Percentiles rank a stretch among this genome's conserved stretches.
phyloP scores from a whole-genome alignment of 139 green algal genomes.

The Chlorella sp. region DNA sequence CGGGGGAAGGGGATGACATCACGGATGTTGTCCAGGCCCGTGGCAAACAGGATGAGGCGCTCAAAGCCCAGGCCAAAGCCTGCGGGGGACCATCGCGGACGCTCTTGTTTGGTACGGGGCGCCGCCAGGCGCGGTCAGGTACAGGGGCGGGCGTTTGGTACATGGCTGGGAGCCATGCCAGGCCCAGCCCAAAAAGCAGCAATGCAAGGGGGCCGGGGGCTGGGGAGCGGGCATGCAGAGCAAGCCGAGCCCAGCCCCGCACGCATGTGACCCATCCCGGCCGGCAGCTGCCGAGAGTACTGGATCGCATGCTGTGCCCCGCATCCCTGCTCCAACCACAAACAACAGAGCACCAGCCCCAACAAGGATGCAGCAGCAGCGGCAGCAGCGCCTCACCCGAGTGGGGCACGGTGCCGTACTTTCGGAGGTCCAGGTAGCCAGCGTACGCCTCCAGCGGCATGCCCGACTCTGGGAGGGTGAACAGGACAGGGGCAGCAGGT shows the following conservation, averaged over 20 bases:
- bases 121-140: not conserved
- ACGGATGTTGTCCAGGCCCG: constrained; percentile 99
- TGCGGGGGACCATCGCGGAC: too few species aligned
- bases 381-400: constrained; percentile 38
- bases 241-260: too few species aligned
- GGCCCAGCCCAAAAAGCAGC: too few species aligned
- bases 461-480: constrained; percentile 47
- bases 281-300: too few species aligned
- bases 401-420: constrained; percentile 95
- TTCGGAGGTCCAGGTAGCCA: constrained; percentile 95
- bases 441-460: constrained; percentile 88
- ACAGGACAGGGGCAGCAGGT: not conserved
- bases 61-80: constrained; percentile 99
- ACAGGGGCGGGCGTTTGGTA: not conserved
- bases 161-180: not conserved
- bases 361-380: not conserved
- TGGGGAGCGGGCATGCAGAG: too few species aligned
- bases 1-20: constrained; percentile 99
- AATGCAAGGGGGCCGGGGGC: too few species aligned
- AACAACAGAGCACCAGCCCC: too few species aligned
- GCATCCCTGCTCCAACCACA: too few species aligned
- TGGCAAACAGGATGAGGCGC: constrained; percentile 97
- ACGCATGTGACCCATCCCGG: too few species aligned
- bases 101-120: too few species aligned
- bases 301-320: too few species aligned